phyloP scores from a whole-genome alignment of 768 basidiomycete genomes.

The Megacollybia marginata region DNA sequence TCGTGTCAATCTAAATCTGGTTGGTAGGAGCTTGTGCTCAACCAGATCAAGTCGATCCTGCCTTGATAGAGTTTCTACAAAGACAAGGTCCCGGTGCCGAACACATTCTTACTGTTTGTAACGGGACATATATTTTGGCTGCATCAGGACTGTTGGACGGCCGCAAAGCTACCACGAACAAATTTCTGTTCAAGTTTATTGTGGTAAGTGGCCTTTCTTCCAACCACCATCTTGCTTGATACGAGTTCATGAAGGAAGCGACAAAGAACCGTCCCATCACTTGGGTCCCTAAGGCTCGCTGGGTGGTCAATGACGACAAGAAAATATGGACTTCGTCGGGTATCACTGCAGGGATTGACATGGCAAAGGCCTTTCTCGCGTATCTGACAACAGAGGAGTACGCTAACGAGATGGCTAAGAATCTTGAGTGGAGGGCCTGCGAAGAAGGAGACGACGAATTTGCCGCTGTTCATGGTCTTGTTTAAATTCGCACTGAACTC shows the following conservation, averaged over 20 bases:
- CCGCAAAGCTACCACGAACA: constrained; percentile 30
- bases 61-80: constrained; percentile 18
- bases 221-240: background rate
- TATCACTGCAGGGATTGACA: constrained; percentile 28
- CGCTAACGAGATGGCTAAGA: constrained; percentile 8
- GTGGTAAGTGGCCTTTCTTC: constrained; percentile 11
- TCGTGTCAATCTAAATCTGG: background rate
- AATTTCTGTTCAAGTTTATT: constrained; percentile 18
- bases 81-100: constrained; percentile 18
- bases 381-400: constrained; percentile 18
- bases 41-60: background rate
- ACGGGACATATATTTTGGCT: constrained; percentile 25
- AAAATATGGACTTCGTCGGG: constrained; percentile 32
- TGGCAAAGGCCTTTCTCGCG: constrained; percentile 26
- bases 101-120: constrained; percentile 28
- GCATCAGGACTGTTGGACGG: constrained; percentile 24
- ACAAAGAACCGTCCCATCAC: constrained; percentile 17
- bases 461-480: constrained; percentile 16
- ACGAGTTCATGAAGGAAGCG: constrained; percentile 8
- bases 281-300: constrained; percentile 30
- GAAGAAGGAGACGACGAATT: constrained; percentile 20
- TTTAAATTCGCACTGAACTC: constrained; percentile 1
- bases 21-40: background rate
- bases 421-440: constrained; percentile 15
- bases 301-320: constrained; percentile 27